Conservation (phyloP, 768 basidiomycete genomes). For the Stropharia rugosoannulata region DNA sequence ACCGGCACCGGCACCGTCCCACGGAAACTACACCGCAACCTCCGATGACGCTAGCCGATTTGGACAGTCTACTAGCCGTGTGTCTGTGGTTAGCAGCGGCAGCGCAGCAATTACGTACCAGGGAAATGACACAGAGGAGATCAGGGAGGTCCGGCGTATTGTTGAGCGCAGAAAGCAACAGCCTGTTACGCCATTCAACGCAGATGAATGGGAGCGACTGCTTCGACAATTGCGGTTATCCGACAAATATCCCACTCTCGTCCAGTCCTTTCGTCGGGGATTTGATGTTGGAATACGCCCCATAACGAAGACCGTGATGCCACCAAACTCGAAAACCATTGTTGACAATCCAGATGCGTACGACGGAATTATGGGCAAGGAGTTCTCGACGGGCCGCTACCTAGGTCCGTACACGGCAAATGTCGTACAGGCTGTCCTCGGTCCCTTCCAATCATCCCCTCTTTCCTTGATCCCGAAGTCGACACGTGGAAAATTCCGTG, state of each 20-base stretch:
- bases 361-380: constrained; percentile 10
- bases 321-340: constrained; percentile 26
- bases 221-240: background rate
- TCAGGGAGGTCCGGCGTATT: constrained; percentile 40
- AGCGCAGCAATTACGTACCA: too few species aligned
- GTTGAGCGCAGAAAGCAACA: constrained; percentile 22
- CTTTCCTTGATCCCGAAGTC: constrained; percentile 32
- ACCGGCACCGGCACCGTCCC: too few species aligned
- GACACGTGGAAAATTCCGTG: constrained; percentile 24
- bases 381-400: constrained; percentile 21
- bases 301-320: constrained; percentile 21
- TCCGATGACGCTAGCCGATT: too few species aligned
- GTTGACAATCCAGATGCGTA: constrained; percentile 8
- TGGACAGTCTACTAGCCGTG: too few species aligned
- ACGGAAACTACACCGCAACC: too few species aligned
- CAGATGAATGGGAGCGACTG: background rate
- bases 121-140: too few species aligned
- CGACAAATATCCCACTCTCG: constrained; percentile 12
- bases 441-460: constrained; percentile 37
- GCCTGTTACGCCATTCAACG: background rate
- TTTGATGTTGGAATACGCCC: constrained; percentile 28
- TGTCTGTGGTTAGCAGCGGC: too few species aligned
- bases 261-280: constrained; percentile 16
- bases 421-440: constrained; percentile 24
- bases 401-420: constrained; percentile 26